phyloP scores from a whole-genome alignment of 768 basidiomycete genomes.

The Serendipita sp. region DNA sequence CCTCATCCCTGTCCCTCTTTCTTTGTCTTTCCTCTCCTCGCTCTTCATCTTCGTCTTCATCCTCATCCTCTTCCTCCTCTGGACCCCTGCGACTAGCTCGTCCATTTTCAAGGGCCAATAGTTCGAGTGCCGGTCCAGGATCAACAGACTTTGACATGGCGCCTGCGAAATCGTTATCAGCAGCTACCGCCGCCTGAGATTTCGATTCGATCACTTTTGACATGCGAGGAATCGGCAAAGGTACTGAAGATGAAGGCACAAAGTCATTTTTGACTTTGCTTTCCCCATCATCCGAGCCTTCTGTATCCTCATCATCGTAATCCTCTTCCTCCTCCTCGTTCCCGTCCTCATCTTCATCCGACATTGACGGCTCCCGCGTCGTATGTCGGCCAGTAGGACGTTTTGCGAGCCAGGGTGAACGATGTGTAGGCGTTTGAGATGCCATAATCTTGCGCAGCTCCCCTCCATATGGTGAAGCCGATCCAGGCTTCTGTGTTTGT shows the following conservation, averaged over 20 bases:
- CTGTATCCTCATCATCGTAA: background rate
- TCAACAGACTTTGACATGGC: background rate
- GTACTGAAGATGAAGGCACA: background rate
- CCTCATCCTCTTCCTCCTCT: background rate
- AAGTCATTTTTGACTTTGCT: background rate
- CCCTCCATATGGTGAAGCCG: background rate
- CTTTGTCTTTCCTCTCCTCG: background rate
- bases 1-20: background rate
- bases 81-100: background rate
- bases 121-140: constrained; percentile 1
- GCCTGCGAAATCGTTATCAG: background rate
- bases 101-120: background rate
- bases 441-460: constrained; percentile 4
- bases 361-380: background rate
- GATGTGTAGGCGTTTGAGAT: background rate
- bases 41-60: background rate
- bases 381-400: background rate
- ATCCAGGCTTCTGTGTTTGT: background rate
- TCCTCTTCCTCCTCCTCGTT: background rate
- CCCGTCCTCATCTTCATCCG: background rate
- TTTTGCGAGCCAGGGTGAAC: background rate
- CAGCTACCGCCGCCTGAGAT: background rate
- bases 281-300: background rate
- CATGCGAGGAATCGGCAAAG: background rate
- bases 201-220: background rate